These are phyloP conservation scores for Raffaelea arxii DNA, from an alignment of 2,329 filamentous ascomycete species.

Conservation along the genomic window DNA sequence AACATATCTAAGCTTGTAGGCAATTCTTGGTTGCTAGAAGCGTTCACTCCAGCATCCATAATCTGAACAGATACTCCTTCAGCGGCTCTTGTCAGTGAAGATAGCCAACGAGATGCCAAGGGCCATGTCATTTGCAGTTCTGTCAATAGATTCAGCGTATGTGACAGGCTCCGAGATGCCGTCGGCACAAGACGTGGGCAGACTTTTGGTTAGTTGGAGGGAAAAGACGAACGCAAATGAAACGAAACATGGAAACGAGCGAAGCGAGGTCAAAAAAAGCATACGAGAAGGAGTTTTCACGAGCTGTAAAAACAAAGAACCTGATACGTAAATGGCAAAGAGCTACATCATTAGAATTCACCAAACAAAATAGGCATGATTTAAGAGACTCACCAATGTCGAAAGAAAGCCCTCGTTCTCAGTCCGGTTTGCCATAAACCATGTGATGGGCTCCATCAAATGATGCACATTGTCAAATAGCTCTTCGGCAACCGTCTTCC, in stretches of 20 bases:
- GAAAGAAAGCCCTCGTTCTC: conserved; percentile 6
- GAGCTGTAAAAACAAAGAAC: conserved; percentile 3
- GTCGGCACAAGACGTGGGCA: neutral
- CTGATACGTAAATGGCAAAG: conserved; percentile 2
- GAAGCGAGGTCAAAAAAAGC: no score
- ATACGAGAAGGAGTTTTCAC: conserved; percentile 1
- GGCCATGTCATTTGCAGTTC: conserved; percentile 7
- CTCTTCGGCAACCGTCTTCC: neutral
- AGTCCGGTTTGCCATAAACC: conserved; percentile 6
- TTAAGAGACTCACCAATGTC: conserved; percentile 3
- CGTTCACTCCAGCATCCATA: neutral
- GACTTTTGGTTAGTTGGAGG: neutral
- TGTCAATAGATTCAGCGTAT: conserved; percentile 1
- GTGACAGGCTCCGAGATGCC: neutral
- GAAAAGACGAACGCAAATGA: no score
- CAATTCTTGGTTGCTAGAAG: neutral
- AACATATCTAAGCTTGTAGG: conserved; percentile 4
- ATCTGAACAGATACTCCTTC: neutral
- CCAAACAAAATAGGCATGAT: neutral
- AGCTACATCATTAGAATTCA: neutral
- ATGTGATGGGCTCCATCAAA: conserved; percentile 3
- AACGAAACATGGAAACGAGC: no score
- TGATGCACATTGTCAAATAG: conserved; percentile 4
- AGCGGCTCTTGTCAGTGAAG: conserved; percentile 3
- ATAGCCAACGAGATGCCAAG: conserved; percentile 5